These are phyloP conservation scores for Apiospora kogelbergensis DNA, from an alignment of 2,329 filamentous ascomycete species.

Conservation along the genomic window DNA sequence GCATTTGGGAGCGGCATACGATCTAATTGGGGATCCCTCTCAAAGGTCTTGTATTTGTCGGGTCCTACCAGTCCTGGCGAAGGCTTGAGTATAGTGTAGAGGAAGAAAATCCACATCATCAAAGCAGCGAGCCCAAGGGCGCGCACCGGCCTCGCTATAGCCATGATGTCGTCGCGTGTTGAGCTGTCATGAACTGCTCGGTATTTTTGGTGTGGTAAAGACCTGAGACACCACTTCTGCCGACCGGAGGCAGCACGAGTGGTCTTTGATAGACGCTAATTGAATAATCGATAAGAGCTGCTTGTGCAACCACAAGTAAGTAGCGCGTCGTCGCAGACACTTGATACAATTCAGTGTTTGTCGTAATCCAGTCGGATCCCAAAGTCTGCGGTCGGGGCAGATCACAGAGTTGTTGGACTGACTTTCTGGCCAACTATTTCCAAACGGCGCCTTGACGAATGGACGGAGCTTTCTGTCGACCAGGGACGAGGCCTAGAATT, in stretches of 20 bases:
- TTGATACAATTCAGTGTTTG: neutral
- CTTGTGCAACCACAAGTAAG: neutral
- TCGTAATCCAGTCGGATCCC: neutral
- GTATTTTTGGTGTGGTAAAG: neutral
- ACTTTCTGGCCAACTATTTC: neutral
- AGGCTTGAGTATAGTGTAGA: constrained; percentile 71
- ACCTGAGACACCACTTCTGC: neutral
- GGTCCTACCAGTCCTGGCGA: constrained; percentile 38
- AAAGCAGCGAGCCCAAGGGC: constrained; percentile 71
- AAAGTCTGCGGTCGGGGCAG: constrained; percentile 5
- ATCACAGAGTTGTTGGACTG: constrained; percentile 2
- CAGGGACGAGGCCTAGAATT: neutral
- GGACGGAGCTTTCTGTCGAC: neutral
- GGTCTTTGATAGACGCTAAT: neutral
- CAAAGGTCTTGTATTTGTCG: constrained; percentile 42
- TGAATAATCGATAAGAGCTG: neutral
- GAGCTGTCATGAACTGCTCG: constrained; percentile 25
- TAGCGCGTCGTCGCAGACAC: neutral
- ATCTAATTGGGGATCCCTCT: constrained; percentile 82
- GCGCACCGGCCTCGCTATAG: constrained; percentile 81
- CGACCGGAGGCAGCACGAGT: neutral
- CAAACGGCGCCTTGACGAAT: neutral
- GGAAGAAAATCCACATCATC: constrained; percentile 74
- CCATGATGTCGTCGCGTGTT: constrained; percentile 58
- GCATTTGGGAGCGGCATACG: constrained; percentile 53